Evolutionary conservation across 2,329 filamentous ascomycete genomes (phyloP), one percentile per base, ranked within the genome.

Genomic region (Hypoxylon sp.): DNA sequence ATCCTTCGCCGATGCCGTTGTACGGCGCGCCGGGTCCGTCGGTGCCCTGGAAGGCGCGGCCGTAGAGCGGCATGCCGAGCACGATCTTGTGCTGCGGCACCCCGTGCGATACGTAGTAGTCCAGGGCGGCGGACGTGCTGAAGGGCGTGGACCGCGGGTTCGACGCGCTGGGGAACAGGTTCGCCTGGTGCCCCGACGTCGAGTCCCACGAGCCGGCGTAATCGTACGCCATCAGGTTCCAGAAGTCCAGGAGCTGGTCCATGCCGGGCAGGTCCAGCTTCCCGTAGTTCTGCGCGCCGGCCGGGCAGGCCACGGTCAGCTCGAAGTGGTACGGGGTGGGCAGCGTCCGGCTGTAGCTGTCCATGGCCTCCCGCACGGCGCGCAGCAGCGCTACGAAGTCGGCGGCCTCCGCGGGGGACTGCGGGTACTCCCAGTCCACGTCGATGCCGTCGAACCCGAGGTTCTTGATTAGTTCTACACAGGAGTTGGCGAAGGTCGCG

Each of bases 51-150:
- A 97, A 98, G 0, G 92, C 88, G 33, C 93, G 91, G 1, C 95
- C 95, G 76, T 97, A 98, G 11, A 98, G 82, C 1, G 95, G 94
- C 91, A 97, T 95, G 2, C 95, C 94, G 12, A 97, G 78, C 2
- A 97, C 91, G 56, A 98, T 87, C 80, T 97, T 97, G 65, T 83
- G 18, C 0, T 88, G 76, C 0, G 84, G 74, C 0, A 97, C 88
- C 5, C 90, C 72, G n/a, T 64, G 84, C 1, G 80, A 75, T 14
- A 86, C 81, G 80, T 97, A 98, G 71, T 88, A 84, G 11, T 88
- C 80, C 5, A 98, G 80, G 0, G 94, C 93, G 0, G 84, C 81
- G 3, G 87, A 81, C 2, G 91, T 92, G 78, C 87, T 93, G 80
- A 94, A 97, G 0, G 93, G 93, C 0, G 95, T 97, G 54, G 84